Evolutionary conservation across 768 basidiomycete genomes (phyloP).

Genomic region (Mycena albidolilacea): DNA sequence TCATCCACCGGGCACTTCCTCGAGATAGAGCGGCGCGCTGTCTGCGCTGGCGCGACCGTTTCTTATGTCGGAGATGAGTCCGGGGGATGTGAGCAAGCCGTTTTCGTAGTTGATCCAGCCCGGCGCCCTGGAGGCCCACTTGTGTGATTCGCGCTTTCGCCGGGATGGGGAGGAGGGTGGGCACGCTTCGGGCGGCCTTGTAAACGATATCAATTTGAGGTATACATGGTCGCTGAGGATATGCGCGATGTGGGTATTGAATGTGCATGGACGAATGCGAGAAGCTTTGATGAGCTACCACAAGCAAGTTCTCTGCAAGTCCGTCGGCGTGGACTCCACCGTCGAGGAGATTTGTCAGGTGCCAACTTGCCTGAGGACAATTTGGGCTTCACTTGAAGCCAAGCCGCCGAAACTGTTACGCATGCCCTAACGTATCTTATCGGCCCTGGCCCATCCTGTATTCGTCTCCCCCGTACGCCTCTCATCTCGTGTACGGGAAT

Average conservation of each 20-base stretch:
- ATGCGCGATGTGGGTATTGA: slow-evolving; percentile 44
- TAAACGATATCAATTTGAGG: slow-evolving; percentile 80
- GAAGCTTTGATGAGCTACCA: slow-evolving; percentile 56
- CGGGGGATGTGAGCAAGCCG: slow-evolving; percentile 46
- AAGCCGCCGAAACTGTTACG: slow-evolving; percentile 66
- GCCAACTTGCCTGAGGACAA: neutral
- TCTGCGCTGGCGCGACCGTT: slow-evolving; percentile 62
- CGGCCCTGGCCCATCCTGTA: slow-evolving; percentile 20
- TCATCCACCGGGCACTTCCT: slow-evolving; percentile 69
- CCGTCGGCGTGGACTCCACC: slow-evolving; percentile 62
- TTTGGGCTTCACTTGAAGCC: slow-evolving; percentile 73
- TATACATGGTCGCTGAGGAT: slow-evolving; percentile 72
- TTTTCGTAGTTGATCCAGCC: too few species aligned
- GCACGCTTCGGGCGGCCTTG: slow-evolving; percentile 66
- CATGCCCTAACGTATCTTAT: slow-evolving; percentile 15
- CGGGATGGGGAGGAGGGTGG: slow-evolving; percentile 65
- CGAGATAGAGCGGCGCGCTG: slow-evolving; percentile 54
- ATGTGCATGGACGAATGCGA: neutral
- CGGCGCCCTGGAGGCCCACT: too few species aligned
- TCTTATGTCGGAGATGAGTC: slow-evolving; percentile 65
- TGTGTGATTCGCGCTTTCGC: slow-evolving; percentile 58
- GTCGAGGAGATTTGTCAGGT: too few species aligned
- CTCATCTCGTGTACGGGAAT: slow-evolving; percentile 15
- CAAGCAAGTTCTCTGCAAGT: slow-evolving; percentile 73
- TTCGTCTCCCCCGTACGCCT: slow-evolving; percentile 6